Base-by-base conservation (phyloP, 2,329 filamentous ascomycete genomes). In the Pseudogymnoascus sp. region DNA sequence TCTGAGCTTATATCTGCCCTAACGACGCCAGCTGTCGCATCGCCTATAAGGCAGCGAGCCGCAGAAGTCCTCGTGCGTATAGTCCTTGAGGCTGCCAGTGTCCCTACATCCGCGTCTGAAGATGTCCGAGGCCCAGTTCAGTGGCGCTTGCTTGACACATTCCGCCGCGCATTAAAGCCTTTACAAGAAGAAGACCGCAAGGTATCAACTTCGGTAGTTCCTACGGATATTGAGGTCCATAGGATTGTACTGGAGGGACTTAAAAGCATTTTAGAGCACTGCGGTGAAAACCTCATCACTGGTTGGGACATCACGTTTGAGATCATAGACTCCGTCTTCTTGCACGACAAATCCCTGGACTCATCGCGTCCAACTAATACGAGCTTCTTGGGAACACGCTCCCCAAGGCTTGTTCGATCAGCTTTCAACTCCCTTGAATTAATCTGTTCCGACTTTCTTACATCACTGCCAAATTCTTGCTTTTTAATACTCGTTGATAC, bases 361-460 rank as follows among this genome's bases (percentile, higher is more conserved):
- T 64, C 62, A 7, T 65, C 65, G 4, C 72, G 69, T 23, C 37
- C 61, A 19, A 68, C 68, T 13, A 77, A 76, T 34, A 41, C 36
- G 21, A 43, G 19, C 21, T 39, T 43, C 16, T 16, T 61, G 5
- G 36, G 60, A 61, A 86, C 83, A 6, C 78, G 82, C 60, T 93
- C 92, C 11, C 82, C 86, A 51, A 88, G 88, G 68, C 83, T 98
- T 21, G 90, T 96, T 62, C 85, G 92, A 66, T 89, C 91, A 14
- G 90, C 93, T 0, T 99, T 99, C 74, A 89, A 86, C 68, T 96
- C 93, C 1, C 80, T 96, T 11, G 92, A 98, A 74, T 85, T 99
- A 2, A 89, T 99, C 54, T 96, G 93, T 75, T 97, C 95, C 0
- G 95, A 99, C 75, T 99, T 99, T 71, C 78, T 99, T 36, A 82